Percentiles rank a stretch among this genome's conserved stretches.
phyloP scores from a whole-genome alignment of 1,284 basidiomycete genomes.

The Apiotrichum gracile region DNA sequence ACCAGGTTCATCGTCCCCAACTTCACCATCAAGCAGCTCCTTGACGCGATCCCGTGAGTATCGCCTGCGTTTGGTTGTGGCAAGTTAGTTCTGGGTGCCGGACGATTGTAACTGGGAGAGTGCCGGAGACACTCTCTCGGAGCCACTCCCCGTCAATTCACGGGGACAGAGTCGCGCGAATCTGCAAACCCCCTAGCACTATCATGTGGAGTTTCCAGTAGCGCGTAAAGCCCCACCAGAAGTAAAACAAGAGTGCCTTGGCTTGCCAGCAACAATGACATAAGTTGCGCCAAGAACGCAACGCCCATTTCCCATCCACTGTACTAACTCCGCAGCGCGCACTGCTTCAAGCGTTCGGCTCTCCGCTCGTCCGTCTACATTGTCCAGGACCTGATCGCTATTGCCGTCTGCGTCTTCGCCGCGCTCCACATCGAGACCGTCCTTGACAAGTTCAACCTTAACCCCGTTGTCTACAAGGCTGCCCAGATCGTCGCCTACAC shows the following conservation, averaged over 20 bases:
- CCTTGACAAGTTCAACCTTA: conserved; percentile 27
- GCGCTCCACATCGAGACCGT: conserved; percentile 62
- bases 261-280: too few species aligned
- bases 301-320: background rate
- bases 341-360: conserved; percentile 90
- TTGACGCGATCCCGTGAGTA: conserved; percentile 76
- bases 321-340: conserved; percentile 54
- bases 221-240: too few species aligned
- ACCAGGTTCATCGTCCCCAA: conserved; percentile 45
- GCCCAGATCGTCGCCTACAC: conserved; percentile 70
- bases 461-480: conserved; percentile 56
- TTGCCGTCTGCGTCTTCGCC: conserved; percentile 64
- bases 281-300: too few species aligned
- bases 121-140: too few species aligned
- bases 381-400: conserved; percentile 67
- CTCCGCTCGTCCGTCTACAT: conserved; percentile 77
- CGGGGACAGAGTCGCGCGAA: too few species aligned
- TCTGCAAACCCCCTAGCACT: too few species aligned
- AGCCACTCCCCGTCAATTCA: too few species aligned
- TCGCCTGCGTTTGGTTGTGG: background rate
- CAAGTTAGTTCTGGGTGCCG: too few species aligned
- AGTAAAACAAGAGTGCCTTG: too few species aligned
- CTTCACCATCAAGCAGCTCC: conserved; percentile 53
- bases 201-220: too few species aligned
- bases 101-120: too few species aligned